Base-by-base conservation (phyloP, 1,139 yeast species). In the Taphrina sp. region DNA sequence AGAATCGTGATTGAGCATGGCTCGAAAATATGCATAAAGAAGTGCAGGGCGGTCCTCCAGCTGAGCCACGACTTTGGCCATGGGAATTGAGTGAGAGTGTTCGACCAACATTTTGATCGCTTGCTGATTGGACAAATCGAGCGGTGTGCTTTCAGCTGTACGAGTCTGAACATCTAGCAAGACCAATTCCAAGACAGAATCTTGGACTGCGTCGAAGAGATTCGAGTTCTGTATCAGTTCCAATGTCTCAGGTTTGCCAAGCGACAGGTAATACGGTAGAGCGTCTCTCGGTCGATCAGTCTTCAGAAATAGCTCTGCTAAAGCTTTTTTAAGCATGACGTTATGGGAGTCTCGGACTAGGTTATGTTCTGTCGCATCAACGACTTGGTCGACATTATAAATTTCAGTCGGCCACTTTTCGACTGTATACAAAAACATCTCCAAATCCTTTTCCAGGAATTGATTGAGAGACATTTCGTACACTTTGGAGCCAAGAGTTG, bases 11-110 rank as follows among this genome's bases (percentile, higher is more conserved):
- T 67, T 66, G 20, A 76, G 74, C 12, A 87, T 70, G 59, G 75
- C 72, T 58, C 83, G 83, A 19, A 87, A 70, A 63, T 81, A 88
- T 54, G 78, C 77, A 16, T 88, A 73, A 33, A 80, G 70, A 37
- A 80, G 74, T 45, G 85, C 70, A 2, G 62, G 63, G 37, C 52
- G 56, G 4, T 49, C 39, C 23, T 56, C 44, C 10, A 88, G 74
- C 29, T 77, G 64, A 0, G 72, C 63, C 0, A 87, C 70, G 0
- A 89, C 72, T 2, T 70, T 68, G 0, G 65, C 23, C 31, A 45
- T 37, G 7, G 56, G 59, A 22, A 58, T 51, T 8, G 58, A 56
- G 19, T 58, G 60, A 1, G 58, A 37, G 37, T 56, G 58, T 34
- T 44, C 47, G 4, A 56, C 60, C 22, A 58, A 29, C 41, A 58